phyloP scores from a whole-genome alignment of 345 rosid genomes.

The Salix brachista region DNA sequence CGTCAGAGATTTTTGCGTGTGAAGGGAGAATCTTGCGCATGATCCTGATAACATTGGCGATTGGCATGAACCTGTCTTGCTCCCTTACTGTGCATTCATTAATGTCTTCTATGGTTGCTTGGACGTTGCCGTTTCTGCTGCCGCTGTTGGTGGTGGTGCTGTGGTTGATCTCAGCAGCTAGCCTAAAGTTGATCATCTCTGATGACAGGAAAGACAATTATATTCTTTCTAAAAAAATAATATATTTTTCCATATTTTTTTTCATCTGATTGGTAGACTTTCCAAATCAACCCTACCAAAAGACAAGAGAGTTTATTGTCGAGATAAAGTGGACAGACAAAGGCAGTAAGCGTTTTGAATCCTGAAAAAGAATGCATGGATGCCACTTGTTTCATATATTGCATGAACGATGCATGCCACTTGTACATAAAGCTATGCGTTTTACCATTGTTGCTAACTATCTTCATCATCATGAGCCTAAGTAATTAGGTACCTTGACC shows the following conservation, averaged over 20 bases:
- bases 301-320: background rate
- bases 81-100: constrained; percentile 34
- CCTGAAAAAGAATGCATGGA: constrained; percentile 38
- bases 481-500: background rate
- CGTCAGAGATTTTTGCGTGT: constrained; percentile 33
- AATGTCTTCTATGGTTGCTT: constrained; percentile 25
- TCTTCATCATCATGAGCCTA: constrained; percentile 3
- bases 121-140: constrained; percentile 12
- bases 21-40: constrained; percentile 33
- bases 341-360: constrained; percentile 8
- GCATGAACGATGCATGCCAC: constrained; percentile 29
- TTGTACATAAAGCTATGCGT: constrained; percentile 21
- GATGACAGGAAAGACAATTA: background rate
- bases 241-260: background rate
- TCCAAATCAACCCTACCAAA: background rate
- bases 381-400: constrained; percentile 36
- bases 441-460: background rate
- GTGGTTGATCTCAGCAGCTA: constrained; percentile 29
- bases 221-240: no score
- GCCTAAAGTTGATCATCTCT: constrained; percentile 39
- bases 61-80: constrained; percentile 38
- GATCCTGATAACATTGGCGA: constrained; percentile 32
- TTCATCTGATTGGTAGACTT: background rate
- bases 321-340: background rate
- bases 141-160: background rate